Base-by-base conservation (phyloP, 208 protist species). In the Phytomonas sp. region DNA sequence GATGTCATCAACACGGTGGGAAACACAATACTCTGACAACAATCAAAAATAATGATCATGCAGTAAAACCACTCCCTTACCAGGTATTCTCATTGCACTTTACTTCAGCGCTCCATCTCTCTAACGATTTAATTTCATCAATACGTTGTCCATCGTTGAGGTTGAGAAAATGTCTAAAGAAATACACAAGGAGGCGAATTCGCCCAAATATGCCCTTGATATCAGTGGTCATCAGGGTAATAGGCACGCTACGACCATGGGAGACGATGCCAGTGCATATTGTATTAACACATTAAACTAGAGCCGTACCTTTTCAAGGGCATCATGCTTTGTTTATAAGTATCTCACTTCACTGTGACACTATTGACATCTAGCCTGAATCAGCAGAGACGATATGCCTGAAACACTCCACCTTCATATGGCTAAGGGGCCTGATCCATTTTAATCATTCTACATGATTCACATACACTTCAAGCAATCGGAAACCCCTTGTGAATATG, bases 391-490 rank as follows among this genome's bases (percentile, higher is more conserved):
- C 78, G 76, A 36, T 78, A 82, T 28, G 84, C 85, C 79, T 94
- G 94, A 60, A 93, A 83, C 31, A 88, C 73, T 64, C 94, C 87
- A n/a, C 81, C 86, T 70, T 89, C 78, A 51, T 81, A 82, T 32
- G 36, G 64, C 40, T 79, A 72, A 28, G 69, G 61, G 71, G 92
- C 83, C 23, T 76, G 69, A 67, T 91, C 81, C 2, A 71, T 77
- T 3, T 82, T 74, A 3, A 83, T 84, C 74, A 83, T 15, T 70
- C 80, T 34, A 92, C 80, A 72, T 91, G 86, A 51, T 85, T 78
- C 34, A 87, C 77, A 94, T 83, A 68, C 87, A 79, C 31, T 60
- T 66, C 64, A 88, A 73, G 73, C 85, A 94, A 59, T 85, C 77
- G 31, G 76, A 75, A 71, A 92, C 93, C 70, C 89, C 86, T 33